Percentiles rank a stretch among this genome's conserved stretches.
phyloP scores from a whole-genome alignment of 192 early-diverging fungal species.

The Coemansia sp. region DNA sequence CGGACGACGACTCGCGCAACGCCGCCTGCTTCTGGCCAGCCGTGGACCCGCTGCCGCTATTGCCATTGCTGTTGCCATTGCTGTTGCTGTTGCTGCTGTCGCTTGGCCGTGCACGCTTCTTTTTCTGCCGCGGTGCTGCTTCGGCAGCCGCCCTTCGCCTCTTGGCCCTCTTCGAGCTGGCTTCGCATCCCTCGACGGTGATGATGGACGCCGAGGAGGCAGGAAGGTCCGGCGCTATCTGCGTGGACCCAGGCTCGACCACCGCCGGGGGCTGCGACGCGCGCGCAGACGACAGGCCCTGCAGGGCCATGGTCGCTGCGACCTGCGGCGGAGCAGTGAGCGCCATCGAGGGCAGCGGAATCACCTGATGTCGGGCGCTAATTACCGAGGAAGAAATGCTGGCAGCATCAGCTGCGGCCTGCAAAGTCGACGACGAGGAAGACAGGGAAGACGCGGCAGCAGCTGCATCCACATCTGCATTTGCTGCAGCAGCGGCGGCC shows the following conservation, averaged over 20 bases:
- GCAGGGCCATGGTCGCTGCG: constrained; percentile 1
- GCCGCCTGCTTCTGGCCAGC: not conserved
- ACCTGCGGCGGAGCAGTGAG: constrained; percentile 4
- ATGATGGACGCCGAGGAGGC: not conserved
- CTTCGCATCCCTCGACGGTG: not conserved
- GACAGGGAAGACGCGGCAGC: not conserved
- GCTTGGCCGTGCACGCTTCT: constrained; percentile 17
- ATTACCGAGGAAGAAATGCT: not conserved
- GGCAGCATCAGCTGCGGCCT: not conserved
- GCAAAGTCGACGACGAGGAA: not conserved
- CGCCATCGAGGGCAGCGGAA: not conserved
- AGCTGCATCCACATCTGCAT: not conserved
- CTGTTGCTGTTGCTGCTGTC: not conserved
- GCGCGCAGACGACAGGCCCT: not conserved
- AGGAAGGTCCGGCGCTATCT: too few species aligned
- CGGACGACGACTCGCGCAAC: not conserved
- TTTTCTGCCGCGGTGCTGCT: constrained; percentile 5
- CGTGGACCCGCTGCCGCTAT: too few species aligned
- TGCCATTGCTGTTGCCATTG: not conserved
- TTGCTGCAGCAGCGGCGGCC: not conserved
- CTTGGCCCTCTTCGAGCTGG: not conserved
- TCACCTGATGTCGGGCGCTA: not conserved
- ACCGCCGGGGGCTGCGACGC: not conserved
- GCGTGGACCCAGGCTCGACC: not conserved
- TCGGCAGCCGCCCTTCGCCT: not conserved